These are phyloP conservation scores for Komagataella pastoris DNA, from an alignment of 805 yeast genomes.

Conservation along the genomic window DNA sequence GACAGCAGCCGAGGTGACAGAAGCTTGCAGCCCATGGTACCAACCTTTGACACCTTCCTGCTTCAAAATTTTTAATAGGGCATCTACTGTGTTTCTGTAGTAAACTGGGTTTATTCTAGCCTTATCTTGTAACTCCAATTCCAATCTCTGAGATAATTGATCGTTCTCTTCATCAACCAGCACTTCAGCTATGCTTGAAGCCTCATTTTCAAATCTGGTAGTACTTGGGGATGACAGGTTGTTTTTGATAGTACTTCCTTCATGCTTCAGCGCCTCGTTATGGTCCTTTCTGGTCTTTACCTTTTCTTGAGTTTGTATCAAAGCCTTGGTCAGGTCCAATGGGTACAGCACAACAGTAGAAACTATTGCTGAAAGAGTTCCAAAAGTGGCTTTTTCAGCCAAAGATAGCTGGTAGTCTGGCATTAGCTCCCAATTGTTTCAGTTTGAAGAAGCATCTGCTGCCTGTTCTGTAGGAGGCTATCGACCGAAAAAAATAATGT, in stretches of 20 bases:
- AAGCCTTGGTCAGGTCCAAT: slow-evolving; percentile 62
- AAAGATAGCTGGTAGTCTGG: slow-evolving; percentile 27
- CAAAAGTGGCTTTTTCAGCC: slow-evolving; percentile 69
- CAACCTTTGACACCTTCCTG: slow-evolving; percentile 54
- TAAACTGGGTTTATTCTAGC: neutral
- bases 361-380: slow-evolving; percentile 68
- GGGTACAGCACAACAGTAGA: slow-evolving; percentile 79
- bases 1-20: slow-evolving; percentile 57
- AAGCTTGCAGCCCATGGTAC: slow-evolving; percentile 60
- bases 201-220: neutral
- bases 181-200: slow-evolving; percentile 6
- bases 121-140: neutral
- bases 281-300: slow-evolving; percentile 20
- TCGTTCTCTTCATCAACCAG: slow-evolving; percentile 11
- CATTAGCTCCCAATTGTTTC: neutral
- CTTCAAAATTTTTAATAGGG: slow-evolving; percentile 40
- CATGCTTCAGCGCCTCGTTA: slow-evolving; percentile 2
- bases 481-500: neutral
- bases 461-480: neutral
- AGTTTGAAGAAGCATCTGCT: neutral
- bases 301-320: slow-evolving; percentile 58
- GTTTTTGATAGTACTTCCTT: slow-evolving; percentile 1
- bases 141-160: neutral
- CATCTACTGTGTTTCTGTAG: slow-evolving; percentile 53
- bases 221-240: neutral